A percentile compares a stretch with the other conserved stretches of the same genome.
These are phyloP conservation scores for Plectosphaerella cucumerina DNA, from an alignment of 2,329 filamentous ascomycete genomes.

Conservation along the genomic window DNA sequence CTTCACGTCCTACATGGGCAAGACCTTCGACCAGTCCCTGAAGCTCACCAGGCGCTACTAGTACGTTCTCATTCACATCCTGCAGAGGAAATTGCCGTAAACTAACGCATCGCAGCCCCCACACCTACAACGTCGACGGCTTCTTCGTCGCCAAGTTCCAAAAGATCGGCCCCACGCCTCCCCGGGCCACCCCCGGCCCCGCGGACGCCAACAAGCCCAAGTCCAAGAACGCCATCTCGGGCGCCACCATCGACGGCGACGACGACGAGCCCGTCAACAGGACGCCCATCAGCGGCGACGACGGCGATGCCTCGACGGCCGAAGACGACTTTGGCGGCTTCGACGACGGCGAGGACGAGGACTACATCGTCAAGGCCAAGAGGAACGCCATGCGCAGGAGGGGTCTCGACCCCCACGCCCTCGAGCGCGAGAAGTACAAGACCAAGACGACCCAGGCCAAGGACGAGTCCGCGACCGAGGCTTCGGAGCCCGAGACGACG, in stretches of 20 bases:
- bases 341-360: constrained; percentile 67
- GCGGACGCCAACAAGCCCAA: constrained; percentile 28
- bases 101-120: constrained; percentile 41
- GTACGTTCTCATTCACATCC: not conserved
- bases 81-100: not conserved
- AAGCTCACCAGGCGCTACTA: constrained; percentile 83
- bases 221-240: constrained; percentile 1
- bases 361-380: constrained; percentile 70
- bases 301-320: constrained; percentile 30
- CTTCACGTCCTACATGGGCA: constrained; percentile 86
- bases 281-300: constrained; percentile 55
- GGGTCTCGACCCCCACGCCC: constrained; percentile 66
- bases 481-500: constrained; percentile 5
- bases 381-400: constrained; percentile 69
- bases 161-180: constrained; percentile 76
- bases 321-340: constrained; percentile 64
- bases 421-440: constrained; percentile 17
- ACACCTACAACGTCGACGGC: constrained; percentile 92
- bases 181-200: constrained; percentile 35
- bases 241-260: constrained; percentile 15
- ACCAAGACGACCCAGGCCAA: constrained; percentile 1
- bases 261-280: constrained; percentile 57
- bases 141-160: constrained; percentile 99
- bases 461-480: constrained; percentile 8
- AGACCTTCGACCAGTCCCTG: constrained; percentile 83